Conservation (phyloP, 2,329 filamentous ascomycete genomes). For the Fusarium mexicanum region DNA sequence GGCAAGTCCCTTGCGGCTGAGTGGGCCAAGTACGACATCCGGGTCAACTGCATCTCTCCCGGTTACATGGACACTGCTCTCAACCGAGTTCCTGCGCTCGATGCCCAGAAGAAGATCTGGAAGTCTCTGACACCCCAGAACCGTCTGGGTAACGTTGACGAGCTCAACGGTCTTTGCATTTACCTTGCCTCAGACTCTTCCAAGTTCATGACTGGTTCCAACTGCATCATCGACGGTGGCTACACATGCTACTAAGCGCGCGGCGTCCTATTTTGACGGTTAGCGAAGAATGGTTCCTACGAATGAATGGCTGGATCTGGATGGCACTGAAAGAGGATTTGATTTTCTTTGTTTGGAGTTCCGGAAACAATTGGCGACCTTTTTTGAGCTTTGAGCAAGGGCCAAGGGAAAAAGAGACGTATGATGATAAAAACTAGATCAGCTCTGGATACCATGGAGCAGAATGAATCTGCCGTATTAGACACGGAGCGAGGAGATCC, state of each 20-base stretch:
- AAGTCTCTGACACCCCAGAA: slow-evolving; percentile 77
- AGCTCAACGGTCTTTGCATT: slow-evolving; percentile 80
- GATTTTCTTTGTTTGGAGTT: slow-evolving; percentile 37
- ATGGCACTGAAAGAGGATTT: not conserved
- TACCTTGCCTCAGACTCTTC: slow-evolving; percentile 79
- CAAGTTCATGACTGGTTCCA: slow-evolving; percentile 80
- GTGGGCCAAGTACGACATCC: slow-evolving; percentile 83
- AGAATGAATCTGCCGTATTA: slow-evolving; percentile 13
- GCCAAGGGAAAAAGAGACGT: slow-evolving; percentile 11
- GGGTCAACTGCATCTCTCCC: slow-evolving; percentile 85
- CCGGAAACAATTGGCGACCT: slow-evolving; percentile 19
- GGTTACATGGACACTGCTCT: slow-evolving; percentile 89
- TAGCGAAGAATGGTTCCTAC: not conserved
- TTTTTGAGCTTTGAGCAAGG: slow-evolving; percentile 1
- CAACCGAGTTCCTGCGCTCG: slow-evolving; percentile 80
- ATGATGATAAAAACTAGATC: slow-evolving; percentile 32
- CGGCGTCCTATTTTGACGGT: not conserved
- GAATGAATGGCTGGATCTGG: not conserved
- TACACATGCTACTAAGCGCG: slow-evolving; percentile 68
- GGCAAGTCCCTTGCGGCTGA: slow-evolving; percentile 84
- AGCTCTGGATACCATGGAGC: slow-evolving; percentile 34
- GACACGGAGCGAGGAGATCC: slow-evolving; percentile 18
- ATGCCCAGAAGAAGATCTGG: slow-evolving; percentile 87
- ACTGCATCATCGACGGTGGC: slow-evolving; percentile 76
- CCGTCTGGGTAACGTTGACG: slow-evolving; percentile 76